Percentiles rank a stretch among this genome's conserved stretches.
Conservation (phyloP, 2,329 filamentous ascomycete species). For the Ophiobolus disseminans region DNA sequence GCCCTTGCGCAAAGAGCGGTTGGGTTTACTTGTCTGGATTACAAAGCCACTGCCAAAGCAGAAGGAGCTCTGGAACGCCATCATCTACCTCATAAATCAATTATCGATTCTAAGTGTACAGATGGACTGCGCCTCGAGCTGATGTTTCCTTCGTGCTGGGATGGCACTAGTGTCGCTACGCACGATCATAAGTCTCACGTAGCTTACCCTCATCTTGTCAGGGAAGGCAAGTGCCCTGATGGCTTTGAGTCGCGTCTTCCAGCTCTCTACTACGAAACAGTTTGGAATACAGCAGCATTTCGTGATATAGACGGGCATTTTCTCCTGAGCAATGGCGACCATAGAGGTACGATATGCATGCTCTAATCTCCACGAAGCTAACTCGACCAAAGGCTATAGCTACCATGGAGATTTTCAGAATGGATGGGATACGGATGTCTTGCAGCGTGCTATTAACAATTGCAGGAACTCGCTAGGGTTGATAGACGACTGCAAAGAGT, state of each 20-base stretch:
- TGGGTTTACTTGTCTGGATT: conserved; percentile 22
- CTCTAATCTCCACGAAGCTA: conserved; percentile 6
- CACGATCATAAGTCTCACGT: conserved; percentile 69
- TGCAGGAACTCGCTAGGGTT: conserved; percentile 68
- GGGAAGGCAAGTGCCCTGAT: conserved; percentile 76
- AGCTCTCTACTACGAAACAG: conserved; percentile 84
- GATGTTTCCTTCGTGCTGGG: conserved; percentile 27
- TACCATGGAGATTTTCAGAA: conserved; percentile 71
- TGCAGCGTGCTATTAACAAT: conserved; percentile 69
- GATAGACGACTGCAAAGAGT: conserved; percentile 61
- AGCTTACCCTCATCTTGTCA: conserved; percentile 78
- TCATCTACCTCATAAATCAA: conserved; percentile 12
- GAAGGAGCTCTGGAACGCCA: conserved; percentile 11
- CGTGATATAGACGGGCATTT: conserved; percentile 70
- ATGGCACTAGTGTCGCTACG: conserved; percentile 44
- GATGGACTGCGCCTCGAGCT: conserved; percentile 23
- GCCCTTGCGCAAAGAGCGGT: conserved; percentile 20
- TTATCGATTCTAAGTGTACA: conserved; percentile 13
- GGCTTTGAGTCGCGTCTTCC: conserved; percentile 72
- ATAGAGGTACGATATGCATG: conserved; percentile 45
- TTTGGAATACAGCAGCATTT: conserved; percentile 77
- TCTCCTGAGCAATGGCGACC: conserved; percentile 78
- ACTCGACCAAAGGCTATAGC: conserved; percentile 49
- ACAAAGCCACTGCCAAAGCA: conserved; percentile 5
- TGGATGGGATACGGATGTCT: conserved; percentile 68